Evolutionary conservation across 1,284 basidiomycete species (phyloP).

Genomic region (Hypsizygus ulmarius): DNA sequence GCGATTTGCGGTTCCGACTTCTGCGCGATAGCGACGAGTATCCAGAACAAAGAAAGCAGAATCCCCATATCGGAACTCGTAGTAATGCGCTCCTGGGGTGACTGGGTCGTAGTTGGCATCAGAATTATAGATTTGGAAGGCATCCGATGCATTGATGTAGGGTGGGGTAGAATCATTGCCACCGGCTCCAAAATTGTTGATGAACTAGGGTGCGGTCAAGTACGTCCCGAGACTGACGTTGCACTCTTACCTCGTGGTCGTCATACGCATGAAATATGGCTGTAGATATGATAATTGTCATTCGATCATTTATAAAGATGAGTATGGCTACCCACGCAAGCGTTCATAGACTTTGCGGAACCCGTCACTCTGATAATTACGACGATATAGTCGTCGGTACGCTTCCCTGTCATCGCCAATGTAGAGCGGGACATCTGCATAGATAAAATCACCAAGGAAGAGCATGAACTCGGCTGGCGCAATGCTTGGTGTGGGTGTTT

Average conservation of each 20-base stretch:
- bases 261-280: constrained; percentile 59
- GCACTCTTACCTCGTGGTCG: constrained; percentile 58
- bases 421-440: constrained; percentile 69
- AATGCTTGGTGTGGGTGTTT: constrained; percentile 1
- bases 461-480: constrained; percentile 52
- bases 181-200: constrained; percentile 63
- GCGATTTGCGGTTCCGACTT: constrained; percentile 39
- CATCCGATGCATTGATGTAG: constrained; percentile 58
- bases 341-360: constrained; percentile 65
- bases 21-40: constrained; percentile 62
- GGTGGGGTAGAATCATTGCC: constrained; percentile 53
- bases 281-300: constrained; percentile 24
- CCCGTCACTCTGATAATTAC: constrained; percentile 59
- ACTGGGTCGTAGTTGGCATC: constrained; percentile 60
- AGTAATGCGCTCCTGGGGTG: constrained; percentile 53
- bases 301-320: background rate
- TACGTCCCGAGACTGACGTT: background rate
- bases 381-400: constrained; percentile 62
- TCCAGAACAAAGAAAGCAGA: constrained; percentile 80
- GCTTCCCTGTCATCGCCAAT: constrained; percentile 53
- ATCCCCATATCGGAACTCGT: constrained; percentile 66
- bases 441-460: constrained; percentile 70
- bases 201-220: constrained; percentile 36
- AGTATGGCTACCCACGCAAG: constrained; percentile 48
- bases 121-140: constrained; percentile 69